Evolutionary conservation across 1,139 yeast genomes (phyloP).

Genomic region (Lodderomyces jiufengensis): DNA sequence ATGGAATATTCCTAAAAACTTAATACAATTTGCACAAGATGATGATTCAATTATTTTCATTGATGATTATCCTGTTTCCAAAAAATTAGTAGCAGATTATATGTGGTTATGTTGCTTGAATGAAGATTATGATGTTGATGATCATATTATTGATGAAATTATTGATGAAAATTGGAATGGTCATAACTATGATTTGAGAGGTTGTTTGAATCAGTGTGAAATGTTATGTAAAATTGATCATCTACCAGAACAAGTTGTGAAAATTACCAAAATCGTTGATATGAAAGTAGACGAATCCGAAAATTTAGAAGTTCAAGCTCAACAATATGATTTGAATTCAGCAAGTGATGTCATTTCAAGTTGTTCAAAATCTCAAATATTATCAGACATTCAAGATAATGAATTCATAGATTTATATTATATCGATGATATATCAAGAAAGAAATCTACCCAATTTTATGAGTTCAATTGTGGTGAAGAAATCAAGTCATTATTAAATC

Average conservation of each 20-base stretch:
- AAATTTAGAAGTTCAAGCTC: slow-evolving; percentile 12
- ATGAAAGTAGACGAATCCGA: neutral
- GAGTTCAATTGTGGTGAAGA: slow-evolving; percentile 35
- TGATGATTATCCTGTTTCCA: slow-evolving; percentile 21
- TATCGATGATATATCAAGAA: slow-evolving; percentile 25
- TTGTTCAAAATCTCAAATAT: slow-evolving; percentile 33
- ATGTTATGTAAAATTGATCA: slow-evolving; percentile 41
- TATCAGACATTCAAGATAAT: slow-evolving; percentile 32
- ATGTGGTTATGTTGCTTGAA: slow-evolving; percentile 39
- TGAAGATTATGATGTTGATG: slow-evolving; percentile 36
- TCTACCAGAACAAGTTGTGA: neutral
- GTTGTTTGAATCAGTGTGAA: slow-evolving; percentile 54
- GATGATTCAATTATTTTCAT: slow-evolving; percentile 36
- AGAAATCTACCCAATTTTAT: slow-evolving; percentile 23
- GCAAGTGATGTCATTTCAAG: slow-evolving; percentile 34
- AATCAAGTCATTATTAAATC: slow-evolving; percentile 3
- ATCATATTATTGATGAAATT: slow-evolving; percentile 28
- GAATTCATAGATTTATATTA: slow-evolving; percentile 34
- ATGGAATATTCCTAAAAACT: slow-evolving; percentile 49
- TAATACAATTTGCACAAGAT: slow-evolving; percentile 44
- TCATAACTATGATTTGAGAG: slow-evolving; percentile 50
- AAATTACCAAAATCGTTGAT: neutral
- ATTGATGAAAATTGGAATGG: slow-evolving; percentile 21
- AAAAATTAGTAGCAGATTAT: slow-evolving; percentile 26
- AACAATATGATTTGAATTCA: slow-evolving; percentile 34